phyloP scores from a whole-genome alignment of 164 flowering plant genomes.

The Cinnamomum micranthum region DNA sequence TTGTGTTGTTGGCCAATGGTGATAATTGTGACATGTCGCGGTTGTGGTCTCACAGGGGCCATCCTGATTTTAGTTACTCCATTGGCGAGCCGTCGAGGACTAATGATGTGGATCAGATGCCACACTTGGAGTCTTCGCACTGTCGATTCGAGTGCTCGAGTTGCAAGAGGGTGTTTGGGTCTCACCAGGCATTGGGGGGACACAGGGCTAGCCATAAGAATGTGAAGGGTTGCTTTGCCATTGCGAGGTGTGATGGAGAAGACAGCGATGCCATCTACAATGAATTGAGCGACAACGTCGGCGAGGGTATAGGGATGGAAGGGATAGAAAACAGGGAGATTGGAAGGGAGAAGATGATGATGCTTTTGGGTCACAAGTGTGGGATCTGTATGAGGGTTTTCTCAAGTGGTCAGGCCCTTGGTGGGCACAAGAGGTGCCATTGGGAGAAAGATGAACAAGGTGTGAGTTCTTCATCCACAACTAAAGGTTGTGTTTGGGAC shows the following conservation, averaged over 20 bases:
- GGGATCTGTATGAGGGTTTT: slow-evolving; percentile 64
- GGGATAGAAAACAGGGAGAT: slow-evolving; percentile 11
- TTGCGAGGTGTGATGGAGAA: slow-evolving; percentile 27
- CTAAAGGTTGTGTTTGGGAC: slow-evolving; percentile 28
- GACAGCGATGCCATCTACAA: slow-evolving; percentile 9
- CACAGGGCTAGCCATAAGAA: slow-evolving; percentile 84
- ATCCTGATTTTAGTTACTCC: not conserved
- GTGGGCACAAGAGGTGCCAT: slow-evolving; percentile 87
- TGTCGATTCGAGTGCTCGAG: slow-evolving; percentile 67
- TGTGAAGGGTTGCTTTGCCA: slow-evolving; percentile 80
- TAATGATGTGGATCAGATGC: not conserved
- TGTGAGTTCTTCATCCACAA: not conserved
- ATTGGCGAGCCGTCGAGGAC: slow-evolving; percentile 5
- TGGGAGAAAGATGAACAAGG: slow-evolving; percentile 56
- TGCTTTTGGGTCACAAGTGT: slow-evolving; percentile 49
- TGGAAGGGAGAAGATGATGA: not conserved
- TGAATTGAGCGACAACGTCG: not conserved
- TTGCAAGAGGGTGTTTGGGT: slow-evolving; percentile 81
- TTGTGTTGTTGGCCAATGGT: not conserved
- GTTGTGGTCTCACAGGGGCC: not conserved
- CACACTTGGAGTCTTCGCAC: not conserved
- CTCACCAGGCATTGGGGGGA: slow-evolving; percentile 83
- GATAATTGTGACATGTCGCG: not conserved
- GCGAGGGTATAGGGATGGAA: slow-evolving; percentile 6
- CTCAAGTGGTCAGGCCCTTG: slow-evolving; percentile 77